phyloP scores from a whole-genome alignment of 495 filamentous ascomycete genomes.

The Penicillium egyptiacum region DNA sequence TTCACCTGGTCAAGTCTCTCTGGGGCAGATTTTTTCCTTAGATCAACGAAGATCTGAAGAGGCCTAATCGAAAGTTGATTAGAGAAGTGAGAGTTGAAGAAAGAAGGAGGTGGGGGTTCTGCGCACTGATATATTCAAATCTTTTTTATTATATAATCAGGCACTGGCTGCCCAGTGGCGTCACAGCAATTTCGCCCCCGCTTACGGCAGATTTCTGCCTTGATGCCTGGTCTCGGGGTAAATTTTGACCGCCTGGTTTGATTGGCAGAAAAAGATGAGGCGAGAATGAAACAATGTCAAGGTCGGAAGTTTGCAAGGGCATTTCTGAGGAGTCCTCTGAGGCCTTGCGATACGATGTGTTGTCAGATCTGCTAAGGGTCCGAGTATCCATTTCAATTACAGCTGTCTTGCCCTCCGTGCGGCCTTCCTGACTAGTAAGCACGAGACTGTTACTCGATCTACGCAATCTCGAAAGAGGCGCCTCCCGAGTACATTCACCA shows the following conservation, averaged over 20 bases:
- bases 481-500: background rate
- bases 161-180: conserved; percentile 26
- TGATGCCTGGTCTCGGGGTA: conserved; percentile 6
- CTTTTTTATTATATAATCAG: conserved; percentile 34
- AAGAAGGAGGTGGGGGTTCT: conserved; percentile 23
- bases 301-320: background rate
- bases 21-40: conserved; percentile 6
- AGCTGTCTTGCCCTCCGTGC: background rate
- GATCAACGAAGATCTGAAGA: conserved; percentile 18
- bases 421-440: background rate
- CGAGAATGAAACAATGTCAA: background rate
- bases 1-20: conserved; percentile 29
- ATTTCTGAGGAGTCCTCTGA: background rate
- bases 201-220: background rate
- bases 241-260: conserved; percentile 22
- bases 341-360: background rate
- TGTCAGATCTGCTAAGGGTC: background rate
- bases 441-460: background rate
- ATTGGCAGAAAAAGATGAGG: conserved; percentile 20
- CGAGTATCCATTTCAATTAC: background rate
- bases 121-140: conserved; percentile 24
- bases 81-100: conserved; percentile 16
- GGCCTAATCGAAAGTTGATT: conserved; percentile 10
- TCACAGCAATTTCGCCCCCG: conserved; percentile 14
- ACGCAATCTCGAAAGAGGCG: background rate